Conservation (phyloP, 495 filamentous ascomycete genomes). For the Aspergillus saccharolyticus region DNA sequence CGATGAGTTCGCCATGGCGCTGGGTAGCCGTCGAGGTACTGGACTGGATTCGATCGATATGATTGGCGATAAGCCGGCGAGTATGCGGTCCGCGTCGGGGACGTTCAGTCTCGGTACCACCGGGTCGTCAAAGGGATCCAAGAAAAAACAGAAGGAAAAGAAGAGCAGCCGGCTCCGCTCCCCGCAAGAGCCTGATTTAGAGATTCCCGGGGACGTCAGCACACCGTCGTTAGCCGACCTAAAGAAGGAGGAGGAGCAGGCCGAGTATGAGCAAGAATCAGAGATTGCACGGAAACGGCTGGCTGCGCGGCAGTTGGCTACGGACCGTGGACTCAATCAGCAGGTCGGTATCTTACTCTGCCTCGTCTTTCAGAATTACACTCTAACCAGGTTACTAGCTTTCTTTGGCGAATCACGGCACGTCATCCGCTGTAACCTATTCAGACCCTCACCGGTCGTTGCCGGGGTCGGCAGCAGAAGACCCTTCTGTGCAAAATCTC, state of each 20-base stretch:
- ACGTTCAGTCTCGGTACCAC: constrained; percentile 52
- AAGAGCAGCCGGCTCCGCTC: constrained; percentile 26
- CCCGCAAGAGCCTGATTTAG: constrained; percentile 19
- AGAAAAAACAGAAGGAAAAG: constrained; percentile 29
- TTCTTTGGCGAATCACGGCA: constrained; percentile 8
- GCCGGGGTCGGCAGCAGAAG: constrained; percentile 12
- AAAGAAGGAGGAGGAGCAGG: constrained; percentile 68
- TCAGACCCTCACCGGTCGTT: constrained; percentile 7
- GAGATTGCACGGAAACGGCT: constrained; percentile 64
- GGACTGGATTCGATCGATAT: constrained; percentile 60
- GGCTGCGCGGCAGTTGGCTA: constrained; percentile 67
- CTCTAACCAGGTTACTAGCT: constrained; percentile 13
- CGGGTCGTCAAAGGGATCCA: constrained; percentile 43
- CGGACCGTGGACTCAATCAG: constrained; percentile 56
- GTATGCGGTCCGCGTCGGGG: constrained; percentile 53
- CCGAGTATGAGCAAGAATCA: constrained; percentile 63
- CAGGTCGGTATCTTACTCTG: constrained; percentile 18
- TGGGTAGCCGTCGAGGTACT: constrained; percentile 60
- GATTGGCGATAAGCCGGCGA: constrained; percentile 63
- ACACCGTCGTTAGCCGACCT: constrained; percentile 64
- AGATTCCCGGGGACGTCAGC: constrained; percentile 24
- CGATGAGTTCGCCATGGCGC: constrained; percentile 82
- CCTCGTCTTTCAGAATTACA: neutral
- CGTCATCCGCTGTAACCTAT: constrained; percentile 8
- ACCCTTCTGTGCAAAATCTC: neutral